Evolutionary conservation across 441 rosid species (phyloP).

Genomic region (Populus trichocarpa): DNA sequence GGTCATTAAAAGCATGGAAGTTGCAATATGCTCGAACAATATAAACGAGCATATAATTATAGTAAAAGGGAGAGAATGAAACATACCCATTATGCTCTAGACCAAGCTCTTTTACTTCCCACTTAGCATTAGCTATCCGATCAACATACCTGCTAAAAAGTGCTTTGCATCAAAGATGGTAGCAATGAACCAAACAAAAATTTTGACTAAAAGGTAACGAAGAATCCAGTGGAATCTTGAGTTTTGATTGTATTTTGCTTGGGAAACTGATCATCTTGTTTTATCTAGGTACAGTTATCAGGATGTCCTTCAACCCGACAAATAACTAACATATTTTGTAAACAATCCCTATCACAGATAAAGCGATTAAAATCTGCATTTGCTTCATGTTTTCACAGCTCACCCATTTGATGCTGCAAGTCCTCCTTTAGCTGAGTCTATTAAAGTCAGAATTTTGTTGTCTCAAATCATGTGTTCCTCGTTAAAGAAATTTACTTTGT

Average conservation of each 20-base stretch:
- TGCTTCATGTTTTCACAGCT: no score
- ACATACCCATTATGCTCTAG: constrained; percentile 98
- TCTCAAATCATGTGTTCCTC: no score
- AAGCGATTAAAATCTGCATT: no score
- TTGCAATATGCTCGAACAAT: background rate
- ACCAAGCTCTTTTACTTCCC: constrained; percentile 98
- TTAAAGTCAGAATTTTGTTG: no score
- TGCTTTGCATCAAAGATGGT: constrained; percentile 8
- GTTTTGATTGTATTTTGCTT: background rate
- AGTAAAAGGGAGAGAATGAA: constrained; percentile 7
- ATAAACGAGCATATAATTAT: background rate
- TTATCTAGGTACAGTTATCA: background rate
- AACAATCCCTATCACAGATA: no score
- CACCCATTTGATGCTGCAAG: no score
- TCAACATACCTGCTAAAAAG: constrained; percentile 71
- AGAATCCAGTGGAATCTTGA: background rate
- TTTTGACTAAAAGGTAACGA: background rate
- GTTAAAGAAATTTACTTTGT: no score
- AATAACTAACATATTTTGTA: no score
- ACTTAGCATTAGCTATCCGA: constrained; percentile 83
- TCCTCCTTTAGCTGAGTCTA: no score
- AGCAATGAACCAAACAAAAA: background rate
- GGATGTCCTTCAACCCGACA: no score
- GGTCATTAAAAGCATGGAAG: background rate
- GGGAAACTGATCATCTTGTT: background rate